These are phyloP conservation scores for Cucumis sativus DNA, from an alignment of 306 rosid species.

Conservation along the genomic window Cucumber_9930_V3 NC_026655.2:1599001-1599500, in stretches of 20 bases:
- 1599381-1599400: too few relatives aligned
- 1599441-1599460: background rate
- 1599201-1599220: constrained; percentile 44
- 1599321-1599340: background rate
- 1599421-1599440: background rate
- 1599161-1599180: background rate
- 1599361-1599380: too few relatives aligned
- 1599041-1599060: background rate
- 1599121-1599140: too few relatives aligned
- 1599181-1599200: constrained; percentile 38
- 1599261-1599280: constrained; percentile 50
- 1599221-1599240: constrained; percentile 63
- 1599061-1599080: background rate
- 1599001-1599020: background rate
- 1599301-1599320: background rate
- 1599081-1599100: background rate
- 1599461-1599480: background rate
- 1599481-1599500: background rate
- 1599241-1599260: constrained; percentile 60
- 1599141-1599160: too few relatives aligned
- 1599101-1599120: background rate
- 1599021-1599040: background rate
- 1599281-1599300: background rate
- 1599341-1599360: background rate
- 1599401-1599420: too few relatives aligned